A percentile compares a stretch with the other conserved stretches of the same genome.
These are phyloP conservation scores for Adansonia digitata DNA, from an alignment of 345 rosid species.

Conservation along the genomic window DNA sequence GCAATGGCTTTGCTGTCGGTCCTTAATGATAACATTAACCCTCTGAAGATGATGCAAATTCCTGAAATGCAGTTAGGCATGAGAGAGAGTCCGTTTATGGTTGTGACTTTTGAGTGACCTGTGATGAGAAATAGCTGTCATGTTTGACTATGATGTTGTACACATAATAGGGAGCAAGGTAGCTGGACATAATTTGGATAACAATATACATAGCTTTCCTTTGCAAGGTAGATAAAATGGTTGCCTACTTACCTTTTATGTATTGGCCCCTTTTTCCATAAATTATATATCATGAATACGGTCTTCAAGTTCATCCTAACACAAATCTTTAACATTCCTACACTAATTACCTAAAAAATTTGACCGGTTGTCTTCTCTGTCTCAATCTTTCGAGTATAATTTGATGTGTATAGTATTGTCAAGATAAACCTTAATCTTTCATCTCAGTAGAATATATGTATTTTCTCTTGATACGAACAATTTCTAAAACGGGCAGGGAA, in stretches of 20 bases:
- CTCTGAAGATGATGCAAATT: not conserved
- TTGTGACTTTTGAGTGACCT: not conserved
- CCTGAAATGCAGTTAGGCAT: not conserved
- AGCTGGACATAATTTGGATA: not conserved
- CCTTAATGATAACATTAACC: not conserved
- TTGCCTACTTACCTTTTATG: too few relatives aligned
- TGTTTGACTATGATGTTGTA: not conserved
- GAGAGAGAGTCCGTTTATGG: not conserved
- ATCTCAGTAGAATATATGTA: not conserved
- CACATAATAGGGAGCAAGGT: not conserved
- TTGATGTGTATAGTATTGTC: not conserved
- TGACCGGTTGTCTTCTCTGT: not conserved
- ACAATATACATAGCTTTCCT: not conserved
- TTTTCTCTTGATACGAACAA: not conserved
- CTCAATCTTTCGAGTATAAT: not conserved
- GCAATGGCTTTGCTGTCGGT: not conserved
- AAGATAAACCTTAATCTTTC: not conserved
- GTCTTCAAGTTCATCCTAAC: not conserved
- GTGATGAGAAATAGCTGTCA: not conserved
- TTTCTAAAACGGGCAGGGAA: not conserved
- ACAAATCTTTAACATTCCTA: not conserved
- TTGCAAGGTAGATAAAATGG: not conserved
- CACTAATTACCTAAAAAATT: not conserved
- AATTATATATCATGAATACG: too few relatives aligned
- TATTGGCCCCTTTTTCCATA: not conserved